phyloP scores from a whole-genome alignment of 306 rosid species.

The Hylodesmum podocarpum region DNA sequence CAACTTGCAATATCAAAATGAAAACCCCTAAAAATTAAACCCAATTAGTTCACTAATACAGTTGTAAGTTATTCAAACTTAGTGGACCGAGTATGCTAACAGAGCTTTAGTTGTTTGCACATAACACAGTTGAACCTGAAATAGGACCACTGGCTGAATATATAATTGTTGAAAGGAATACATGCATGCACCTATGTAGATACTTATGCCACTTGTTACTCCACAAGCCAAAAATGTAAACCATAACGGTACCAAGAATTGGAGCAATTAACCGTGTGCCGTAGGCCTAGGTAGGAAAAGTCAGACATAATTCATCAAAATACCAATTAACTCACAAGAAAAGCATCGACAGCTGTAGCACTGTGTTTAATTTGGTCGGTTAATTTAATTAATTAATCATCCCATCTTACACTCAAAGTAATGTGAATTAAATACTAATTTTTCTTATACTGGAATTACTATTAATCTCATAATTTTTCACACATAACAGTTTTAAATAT shows the following conservation, averaged over 20 bases:
- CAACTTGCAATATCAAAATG: background rate
- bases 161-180: background rate
- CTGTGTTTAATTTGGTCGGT: background rate
- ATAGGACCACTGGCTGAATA: slow-evolving; percentile 8
- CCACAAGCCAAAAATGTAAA: background rate
- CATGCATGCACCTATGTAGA: slow-evolving; percentile 22
- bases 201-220: background rate
- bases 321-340: background rate
- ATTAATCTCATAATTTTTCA: too few species aligned
- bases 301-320: background rate
- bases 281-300: background rate
- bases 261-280: background rate
- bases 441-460: too few species aligned
- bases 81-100: background rate
- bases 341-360: background rate
- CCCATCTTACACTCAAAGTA: background rate
- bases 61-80: background rate
- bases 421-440: too few species aligned
- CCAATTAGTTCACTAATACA: background rate
- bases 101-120: background rate
- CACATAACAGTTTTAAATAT: too few species aligned
- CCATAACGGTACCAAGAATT: background rate
- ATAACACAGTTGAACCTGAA: background rate
- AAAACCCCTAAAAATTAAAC: background rate
- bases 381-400: too few species aligned